phyloP scores from a whole-genome alignment of 768 basidiomycete genomes.

The Agrocybe praecox region DNA sequence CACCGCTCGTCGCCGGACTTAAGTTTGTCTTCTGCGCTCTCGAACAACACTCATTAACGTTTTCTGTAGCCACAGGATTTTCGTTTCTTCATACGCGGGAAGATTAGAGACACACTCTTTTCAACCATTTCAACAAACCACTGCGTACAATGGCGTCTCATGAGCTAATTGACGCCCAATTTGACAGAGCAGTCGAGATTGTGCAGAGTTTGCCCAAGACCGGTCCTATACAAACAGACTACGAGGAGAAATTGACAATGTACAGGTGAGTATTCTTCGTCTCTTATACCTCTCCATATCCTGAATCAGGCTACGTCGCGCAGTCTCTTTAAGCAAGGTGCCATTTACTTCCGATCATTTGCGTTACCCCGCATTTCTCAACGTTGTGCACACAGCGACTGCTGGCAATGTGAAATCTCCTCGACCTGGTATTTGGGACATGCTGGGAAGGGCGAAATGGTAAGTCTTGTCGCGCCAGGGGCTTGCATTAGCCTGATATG shows the following conservation, averaged over 20 bases:
- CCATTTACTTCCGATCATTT: neutral
- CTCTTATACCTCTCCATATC: neutral
- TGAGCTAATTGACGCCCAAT: constrained; percentile 79
- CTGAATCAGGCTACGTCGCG: neutral
- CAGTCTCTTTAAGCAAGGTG: constrained; percentile 94
- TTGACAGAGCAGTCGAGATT: constrained; percentile 93
- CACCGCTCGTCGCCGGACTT: neutral
- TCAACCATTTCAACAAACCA: neutral
- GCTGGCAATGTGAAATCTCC: constrained; percentile 82
- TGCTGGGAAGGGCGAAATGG: constrained; percentile 95
- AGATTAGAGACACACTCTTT: neutral
- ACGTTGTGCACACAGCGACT: constrained; percentile 58
- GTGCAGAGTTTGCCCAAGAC: constrained; percentile 91
- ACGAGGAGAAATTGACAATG: constrained; percentile 93
- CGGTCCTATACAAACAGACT: constrained; percentile 93
- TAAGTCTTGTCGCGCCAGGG: neutral
- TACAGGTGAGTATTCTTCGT: constrained; percentile 63
- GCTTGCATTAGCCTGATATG: neutral
- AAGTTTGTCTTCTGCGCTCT: neutral
- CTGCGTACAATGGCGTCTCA: constrained; percentile 55
- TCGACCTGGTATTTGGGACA: constrained; percentile 87
- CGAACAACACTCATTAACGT: too few relatives aligned
- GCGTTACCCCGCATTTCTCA: constrained; percentile 4
- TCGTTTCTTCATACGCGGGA: neutral
- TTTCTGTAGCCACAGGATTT: too few relatives aligned